These are phyloP conservation scores for Exophiala xenobiotica DNA, from an alignment of 2,329 filamentous ascomycete genomes.

Conservation along the genomic window DNA sequence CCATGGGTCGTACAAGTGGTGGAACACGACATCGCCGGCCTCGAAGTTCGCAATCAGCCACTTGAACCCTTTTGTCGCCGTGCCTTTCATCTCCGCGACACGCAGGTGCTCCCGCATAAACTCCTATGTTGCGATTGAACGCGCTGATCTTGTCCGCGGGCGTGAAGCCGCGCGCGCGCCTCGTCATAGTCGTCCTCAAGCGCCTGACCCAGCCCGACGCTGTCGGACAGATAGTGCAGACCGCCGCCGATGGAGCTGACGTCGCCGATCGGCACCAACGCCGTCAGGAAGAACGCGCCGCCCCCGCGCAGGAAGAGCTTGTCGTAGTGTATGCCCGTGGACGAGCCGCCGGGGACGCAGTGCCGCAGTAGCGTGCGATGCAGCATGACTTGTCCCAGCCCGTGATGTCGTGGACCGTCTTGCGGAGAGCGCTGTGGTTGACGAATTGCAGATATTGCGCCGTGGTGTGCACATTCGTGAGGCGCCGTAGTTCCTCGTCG, in stretches of 20 bases:
- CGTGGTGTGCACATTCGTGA: constrained; percentile 36
- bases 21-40: constrained; percentile 45
- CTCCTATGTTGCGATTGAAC: constrained; percentile 36
- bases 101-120: constrained; percentile 26
- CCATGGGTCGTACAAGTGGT: constrained; percentile 47
- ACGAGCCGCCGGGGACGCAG: constrained; percentile 38
- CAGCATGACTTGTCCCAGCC: constrained; percentile 38
- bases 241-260: constrained; percentile 39
- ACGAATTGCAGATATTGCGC: constrained; percentile 37
- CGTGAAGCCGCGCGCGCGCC: constrained; percentile 31
- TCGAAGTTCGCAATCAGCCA: constrained; percentile 41
- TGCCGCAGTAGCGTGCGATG: constrained; percentile 40
- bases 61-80: constrained; percentile 13
- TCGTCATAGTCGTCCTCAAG: constrained; percentile 42
- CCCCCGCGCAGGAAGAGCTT: constrained; percentile 42
- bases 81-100: constrained; percentile 8
- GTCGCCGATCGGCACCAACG: constrained; percentile 43
- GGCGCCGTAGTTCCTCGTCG: constrained; percentile 23
- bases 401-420: constrained; percentile 39
- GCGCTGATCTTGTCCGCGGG: constrained; percentile 36
- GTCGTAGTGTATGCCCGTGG: constrained; percentile 45
- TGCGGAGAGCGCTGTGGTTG: constrained; percentile 36
- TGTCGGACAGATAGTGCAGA: constrained; percentile 45
- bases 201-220: constrained; percentile 36
- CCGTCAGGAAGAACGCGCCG: constrained; percentile 36